Percentiles rank a stretch among this genome's conserved stretches.
These are phyloP conservation scores for Aspergillus arachidicola DNA, from an alignment of 2,329 filamentous ascomycete genomes.

Conservation along the genomic window DNA sequence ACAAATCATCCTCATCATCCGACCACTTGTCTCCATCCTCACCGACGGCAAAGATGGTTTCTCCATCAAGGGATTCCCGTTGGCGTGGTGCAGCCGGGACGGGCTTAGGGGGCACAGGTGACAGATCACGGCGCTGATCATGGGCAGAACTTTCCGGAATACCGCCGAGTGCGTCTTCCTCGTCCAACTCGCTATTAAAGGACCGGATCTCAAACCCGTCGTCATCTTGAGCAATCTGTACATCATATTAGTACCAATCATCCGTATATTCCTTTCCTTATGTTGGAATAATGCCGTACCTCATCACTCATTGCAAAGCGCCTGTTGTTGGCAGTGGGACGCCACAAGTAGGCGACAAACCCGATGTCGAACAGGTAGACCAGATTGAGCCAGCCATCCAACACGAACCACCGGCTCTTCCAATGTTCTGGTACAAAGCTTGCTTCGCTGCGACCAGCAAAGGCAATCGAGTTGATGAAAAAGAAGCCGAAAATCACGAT, in stretches of 20 bases:
- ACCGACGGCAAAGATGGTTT: constrained; percentile 94
- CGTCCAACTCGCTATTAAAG: constrained; percentile 74
- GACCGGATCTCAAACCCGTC: constrained; percentile 97
- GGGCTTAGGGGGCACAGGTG: constrained; percentile 53
- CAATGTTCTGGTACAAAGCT: constrained; percentile 96
- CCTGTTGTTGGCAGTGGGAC: constrained; percentile 93
- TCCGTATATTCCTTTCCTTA: background rate
- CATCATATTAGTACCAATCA: constrained; percentile 31
- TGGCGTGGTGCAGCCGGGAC: constrained; percentile 53
- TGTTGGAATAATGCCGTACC: constrained; percentile 46
- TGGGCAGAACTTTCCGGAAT: constrained; percentile 37
- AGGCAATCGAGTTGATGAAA: constrained; percentile 96
- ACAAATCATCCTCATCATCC: constrained; percentile 63
- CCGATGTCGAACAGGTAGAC: constrained; percentile 93
- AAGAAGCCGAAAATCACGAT: constrained; percentile 97
- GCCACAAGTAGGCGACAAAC: constrained; percentile 94
- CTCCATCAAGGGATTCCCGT: constrained; percentile 73
- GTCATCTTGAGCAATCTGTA: constrained; percentile 88
- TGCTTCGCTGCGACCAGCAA: constrained; percentile 79
- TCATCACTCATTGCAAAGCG: constrained; percentile 99
- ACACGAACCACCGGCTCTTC: constrained; percentile 95
- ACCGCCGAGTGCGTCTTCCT: constrained; percentile 56
- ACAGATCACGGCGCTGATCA: constrained; percentile 38
- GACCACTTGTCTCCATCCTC: constrained; percentile 84
- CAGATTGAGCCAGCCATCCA: constrained; percentile 96